A percentile compares a stretch with the other conserved stretches of the same genome.
Conservation (phyloP, 352 stramenopile genomes). For the Pythium angustatum region DNA sequence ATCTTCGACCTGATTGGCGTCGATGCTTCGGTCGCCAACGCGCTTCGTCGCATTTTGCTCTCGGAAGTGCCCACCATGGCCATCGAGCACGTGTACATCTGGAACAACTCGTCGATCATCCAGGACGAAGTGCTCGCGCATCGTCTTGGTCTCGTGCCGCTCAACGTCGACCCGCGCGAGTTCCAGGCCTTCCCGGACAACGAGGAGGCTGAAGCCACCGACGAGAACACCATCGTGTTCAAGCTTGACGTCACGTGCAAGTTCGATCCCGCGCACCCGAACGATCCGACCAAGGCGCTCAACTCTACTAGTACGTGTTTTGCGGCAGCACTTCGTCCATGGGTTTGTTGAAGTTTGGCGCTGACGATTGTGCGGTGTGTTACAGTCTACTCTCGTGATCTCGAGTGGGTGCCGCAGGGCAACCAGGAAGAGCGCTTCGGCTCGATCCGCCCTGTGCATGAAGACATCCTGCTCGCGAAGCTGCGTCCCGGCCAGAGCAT, state of each 20-base stretch:
- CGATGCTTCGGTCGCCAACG: slow-evolving; percentile 92
- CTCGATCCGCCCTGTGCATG: slow-evolving; percentile 85
- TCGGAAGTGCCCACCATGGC: slow-evolving; percentile 92
- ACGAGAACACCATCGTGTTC: slow-evolving; percentile 97
- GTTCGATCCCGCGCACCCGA: slow-evolving; percentile 62
- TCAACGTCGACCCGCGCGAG: slow-evolving; percentile 82
- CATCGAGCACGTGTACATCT: slow-evolving; percentile 94
- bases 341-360: too few species aligned
- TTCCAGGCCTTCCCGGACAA: slow-evolving; percentile 87
- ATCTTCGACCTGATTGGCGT: slow-evolving; percentile 92
- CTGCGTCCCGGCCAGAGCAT: slow-evolving; percentile 96
- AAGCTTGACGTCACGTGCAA: slow-evolving; percentile 93
- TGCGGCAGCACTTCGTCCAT: too few species aligned
- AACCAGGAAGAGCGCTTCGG: slow-evolving; percentile 93
- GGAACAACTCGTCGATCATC: slow-evolving; percentile 94
- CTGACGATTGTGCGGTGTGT: too few species aligned
- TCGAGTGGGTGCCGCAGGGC: slow-evolving; percentile 97
- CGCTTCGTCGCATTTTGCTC: slow-evolving; percentile 89
- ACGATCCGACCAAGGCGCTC: slow-evolving; percentile 65
- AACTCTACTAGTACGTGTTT: slow-evolving; percentile 54
- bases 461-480: slow-evolving; percentile 97
- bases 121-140: slow-evolving; percentile 93
- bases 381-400: slow-evolving; percentile 91
- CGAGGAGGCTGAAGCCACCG: slow-evolving; percentile 89
- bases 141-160: slow-evolving; percentile 84